Percentiles rank a stretch among this genome's conserved stretches.
Evolutionary conservation across 2,329 filamentous ascomycete genomes (phyloP).

Genomic region (Aspergillus novofumigatus): DNA sequence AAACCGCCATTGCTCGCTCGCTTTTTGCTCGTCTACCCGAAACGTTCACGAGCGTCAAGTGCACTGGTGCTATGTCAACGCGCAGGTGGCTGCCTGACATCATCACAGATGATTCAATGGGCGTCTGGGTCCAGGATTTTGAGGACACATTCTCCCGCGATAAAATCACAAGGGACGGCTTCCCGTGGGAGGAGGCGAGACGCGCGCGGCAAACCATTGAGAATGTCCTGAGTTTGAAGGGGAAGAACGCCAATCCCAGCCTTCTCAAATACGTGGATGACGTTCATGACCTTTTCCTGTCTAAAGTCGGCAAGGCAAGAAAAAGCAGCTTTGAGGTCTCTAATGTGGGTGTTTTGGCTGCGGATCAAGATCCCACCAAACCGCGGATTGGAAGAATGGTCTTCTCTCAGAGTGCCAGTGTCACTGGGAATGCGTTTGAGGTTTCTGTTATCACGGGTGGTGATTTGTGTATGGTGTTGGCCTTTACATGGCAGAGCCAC

Average conservation of each 20-base stretch:
- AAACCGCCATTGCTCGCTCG: conserved; percentile 36
- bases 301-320: conserved; percentile 38
- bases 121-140: conserved; percentile 36
- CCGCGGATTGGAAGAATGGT: conserved; percentile 37
- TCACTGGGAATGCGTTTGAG: conserved; percentile 35
- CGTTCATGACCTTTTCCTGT: conserved; percentile 32
- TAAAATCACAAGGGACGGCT: conserved; percentile 10
- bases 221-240: conserved; percentile 21
- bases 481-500: conserved; percentile 40
- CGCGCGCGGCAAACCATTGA: conserved; percentile 29
- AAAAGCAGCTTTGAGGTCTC: conserved; percentile 43
- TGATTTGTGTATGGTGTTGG: conserved; percentile 41
- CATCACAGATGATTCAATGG: conserved; percentile 36
- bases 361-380: conserved; percentile 6
- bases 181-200: conserved; percentile 33
- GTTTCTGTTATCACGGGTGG: conserved; percentile 42
- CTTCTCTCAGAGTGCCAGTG: conserved; percentile 44
- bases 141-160: conserved; percentile 26
- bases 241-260: conserved; percentile 31
- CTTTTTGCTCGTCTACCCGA: conserved; percentile 31
- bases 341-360: conserved; percentile 40
- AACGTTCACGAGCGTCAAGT: conserved; percentile 27
- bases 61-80: conserved; percentile 35
- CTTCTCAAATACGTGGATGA: conserved; percentile 41
- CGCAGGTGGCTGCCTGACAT: conserved; percentile 34